These are phyloP conservation scores for Fraxinus excelsior DNA, from an alignment of 257 asterid species.

Conservation along the genomic window DNA sequence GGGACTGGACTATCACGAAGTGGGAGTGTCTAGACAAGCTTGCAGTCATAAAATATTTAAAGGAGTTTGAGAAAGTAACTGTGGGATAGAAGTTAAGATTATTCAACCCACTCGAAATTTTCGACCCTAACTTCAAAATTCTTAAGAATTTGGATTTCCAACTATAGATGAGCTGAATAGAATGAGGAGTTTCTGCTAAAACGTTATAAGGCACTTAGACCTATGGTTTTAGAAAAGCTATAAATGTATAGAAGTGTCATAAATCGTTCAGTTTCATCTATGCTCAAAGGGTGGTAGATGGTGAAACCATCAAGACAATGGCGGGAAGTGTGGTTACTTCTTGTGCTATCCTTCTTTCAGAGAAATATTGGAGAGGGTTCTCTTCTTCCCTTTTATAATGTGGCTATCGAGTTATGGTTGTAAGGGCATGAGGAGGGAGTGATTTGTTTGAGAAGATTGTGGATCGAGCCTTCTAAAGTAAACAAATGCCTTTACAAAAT, in stretches of 20 bases:
- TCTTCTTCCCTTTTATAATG: neutral
- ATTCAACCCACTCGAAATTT: neutral
- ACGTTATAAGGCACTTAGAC: neutral
- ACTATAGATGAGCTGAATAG: neutral
- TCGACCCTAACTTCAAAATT: neutral
- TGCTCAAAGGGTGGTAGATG: neutral
- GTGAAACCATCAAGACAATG: neutral
- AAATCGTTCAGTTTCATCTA: neutral
- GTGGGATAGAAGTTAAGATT: neutral
- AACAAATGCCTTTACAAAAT: slow-evolving; percentile 3
- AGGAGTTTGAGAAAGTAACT: neutral
- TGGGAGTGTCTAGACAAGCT: neutral
- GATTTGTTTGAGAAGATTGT: slow-evolving; percentile 6
- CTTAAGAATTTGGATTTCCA: neutral
- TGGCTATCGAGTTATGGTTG: neutral
- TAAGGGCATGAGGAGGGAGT: neutral
- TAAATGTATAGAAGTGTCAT: neutral
- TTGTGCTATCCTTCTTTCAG: neutral
- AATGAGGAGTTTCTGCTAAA: neutral
- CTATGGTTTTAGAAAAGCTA: neutral
- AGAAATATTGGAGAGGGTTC: neutral
- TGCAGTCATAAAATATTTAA: neutral
- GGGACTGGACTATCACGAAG: neutral
- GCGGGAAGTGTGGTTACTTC: neutral
- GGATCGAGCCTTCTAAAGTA: neutral